Base-by-base conservation (phyloP, 352 stramenopile species). In the Phytophthora lateralis region DNA sequence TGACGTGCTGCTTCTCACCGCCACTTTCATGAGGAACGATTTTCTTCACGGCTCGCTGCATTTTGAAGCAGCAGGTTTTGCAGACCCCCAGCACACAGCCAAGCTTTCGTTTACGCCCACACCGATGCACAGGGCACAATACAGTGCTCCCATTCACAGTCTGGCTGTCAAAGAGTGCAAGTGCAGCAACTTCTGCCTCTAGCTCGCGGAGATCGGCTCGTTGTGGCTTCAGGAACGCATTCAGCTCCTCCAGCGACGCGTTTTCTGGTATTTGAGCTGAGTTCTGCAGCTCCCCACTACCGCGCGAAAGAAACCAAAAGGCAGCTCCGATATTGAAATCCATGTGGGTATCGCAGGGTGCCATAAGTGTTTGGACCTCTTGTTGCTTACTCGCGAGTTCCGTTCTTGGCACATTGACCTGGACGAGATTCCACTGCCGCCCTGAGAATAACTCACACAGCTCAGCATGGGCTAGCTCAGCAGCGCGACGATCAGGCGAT, bases 251-350 rank as follows among this genome's bases (percentile, higher is more conserved):
- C 20, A 72, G n/a, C 2, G 50, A 55, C 0, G 44, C 11, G 18
- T 61, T 63, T 47, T 27, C 37, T 32, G 35, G 3, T 2, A 9
- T 26, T 38, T 52, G n/a, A 11, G 15, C 6, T n/a, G 32, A 34
- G 0, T 41, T 34, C 29, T 46, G 56, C 39, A 88, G 21, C 17
- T 60, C 51, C 29, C 89, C 85, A 3, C 59, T 38, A 14, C 90
- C 95, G 32, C 82, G 75, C 34, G 92, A 83, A 20, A 97, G 93
- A 73, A 98, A 98, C 90, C 90, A 99, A 61, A 99, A 94, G 21
- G 96, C 97, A 1, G 86, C 83, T 12, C 79, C 96, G 66, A 99
- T 98, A 71, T 99, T 99, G 39, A 99, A 97, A 78, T 99, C 96
- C 97, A 99, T 99, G 47, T 97, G 90, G 2, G 88, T 97, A 11